phyloP scores from a whole-genome alignment of 2,329 filamentous ascomycete species.

The Claviceps spartinae region DNA sequence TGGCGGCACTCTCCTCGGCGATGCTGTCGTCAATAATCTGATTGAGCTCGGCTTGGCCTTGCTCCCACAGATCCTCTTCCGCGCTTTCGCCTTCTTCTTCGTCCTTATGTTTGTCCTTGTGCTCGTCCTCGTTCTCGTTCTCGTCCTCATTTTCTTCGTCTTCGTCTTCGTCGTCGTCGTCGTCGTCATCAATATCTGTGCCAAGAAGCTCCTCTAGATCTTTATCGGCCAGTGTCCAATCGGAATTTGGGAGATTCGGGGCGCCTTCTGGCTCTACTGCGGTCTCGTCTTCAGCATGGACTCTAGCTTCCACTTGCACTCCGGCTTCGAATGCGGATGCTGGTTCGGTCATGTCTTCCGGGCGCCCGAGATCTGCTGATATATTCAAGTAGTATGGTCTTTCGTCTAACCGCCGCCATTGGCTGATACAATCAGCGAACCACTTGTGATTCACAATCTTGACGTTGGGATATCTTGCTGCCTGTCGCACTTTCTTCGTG shows the following conservation, averaged over 20 bases:
- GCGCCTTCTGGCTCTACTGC: conserved; percentile 13
- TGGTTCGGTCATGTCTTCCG: conserved; percentile 20
- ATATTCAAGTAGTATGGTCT: conserved; percentile 64
- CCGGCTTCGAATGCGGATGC: conserved; percentile 19
- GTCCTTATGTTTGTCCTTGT: conserved; percentile 7
- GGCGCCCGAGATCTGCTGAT: conserved; percentile 43
- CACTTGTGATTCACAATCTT: conserved; percentile 88
- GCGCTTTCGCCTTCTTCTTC: background rate
- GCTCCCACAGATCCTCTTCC: too few relatives aligned
- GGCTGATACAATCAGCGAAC: conserved; percentile 72
- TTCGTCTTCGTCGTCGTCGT: conserved; percentile 10
- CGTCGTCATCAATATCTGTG: conserved; percentile 28
- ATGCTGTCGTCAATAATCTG: background rate
- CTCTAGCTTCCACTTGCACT: conserved; percentile 10
- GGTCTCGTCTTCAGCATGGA: conserved; percentile 15
- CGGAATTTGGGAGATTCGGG: conserved; percentile 34
- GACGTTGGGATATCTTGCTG: conserved; percentile 63
- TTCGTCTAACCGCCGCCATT: conserved; percentile 73
- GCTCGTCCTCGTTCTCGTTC: conserved; percentile 14
- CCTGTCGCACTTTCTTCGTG: conserved; percentile 83
- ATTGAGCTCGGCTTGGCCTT: background rate
- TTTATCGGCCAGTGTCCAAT: conserved; percentile 42
- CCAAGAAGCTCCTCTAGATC: conserved; percentile 66
- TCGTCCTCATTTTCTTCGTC: conserved; percentile 9
- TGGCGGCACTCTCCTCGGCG: conserved; percentile 12